Percentiles rank a stretch among this genome's conserved stretches.
phyloP scores from a whole-genome alignment of 306 rosid species.

The Cicer yamashitae region DNA sequence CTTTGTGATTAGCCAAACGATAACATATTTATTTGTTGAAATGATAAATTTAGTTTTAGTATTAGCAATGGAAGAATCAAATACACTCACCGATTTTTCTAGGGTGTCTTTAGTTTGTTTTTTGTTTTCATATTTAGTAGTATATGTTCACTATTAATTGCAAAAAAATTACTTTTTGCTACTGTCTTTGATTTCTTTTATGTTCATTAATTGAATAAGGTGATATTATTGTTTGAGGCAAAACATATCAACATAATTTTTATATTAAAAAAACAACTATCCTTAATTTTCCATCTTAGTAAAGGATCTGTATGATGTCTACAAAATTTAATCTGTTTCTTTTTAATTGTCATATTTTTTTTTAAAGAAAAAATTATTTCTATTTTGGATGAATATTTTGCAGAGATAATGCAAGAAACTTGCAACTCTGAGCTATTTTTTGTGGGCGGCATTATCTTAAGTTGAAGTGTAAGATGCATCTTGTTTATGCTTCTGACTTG shows the following conservation, averaged over 20 bases:
- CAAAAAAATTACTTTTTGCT: background rate
- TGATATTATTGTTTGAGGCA: background rate
- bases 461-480: background rate
- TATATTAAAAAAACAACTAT: too few relatives aligned
- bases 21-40: background rate
- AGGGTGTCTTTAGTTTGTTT: too few relatives aligned
- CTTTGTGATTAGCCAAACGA: background rate
- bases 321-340: too few relatives aligned
- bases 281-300: background rate
- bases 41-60: constrained; percentile 17
- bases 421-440: background rate
- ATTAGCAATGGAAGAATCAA: constrained; percentile 2
- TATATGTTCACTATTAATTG: background rate
- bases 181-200: background rate
- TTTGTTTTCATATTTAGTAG: too few relatives aligned
- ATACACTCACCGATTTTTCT: too few relatives aligned
- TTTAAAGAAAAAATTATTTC: too few relatives aligned
- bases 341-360: too few relatives aligned
- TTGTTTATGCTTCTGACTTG: background rate
- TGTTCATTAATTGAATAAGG: background rate
- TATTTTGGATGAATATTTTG: constrained; percentile 6
- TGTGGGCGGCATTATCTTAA: background rate
- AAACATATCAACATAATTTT: background rate
- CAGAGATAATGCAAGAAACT: background rate
- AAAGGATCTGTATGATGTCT: background rate